Percentiles rank a stretch among this genome's conserved stretches.
Evolutionary conservation across 805 yeast species (phyloP).

Genomic region (Saccharomycopsis lassenensis): DNA sequence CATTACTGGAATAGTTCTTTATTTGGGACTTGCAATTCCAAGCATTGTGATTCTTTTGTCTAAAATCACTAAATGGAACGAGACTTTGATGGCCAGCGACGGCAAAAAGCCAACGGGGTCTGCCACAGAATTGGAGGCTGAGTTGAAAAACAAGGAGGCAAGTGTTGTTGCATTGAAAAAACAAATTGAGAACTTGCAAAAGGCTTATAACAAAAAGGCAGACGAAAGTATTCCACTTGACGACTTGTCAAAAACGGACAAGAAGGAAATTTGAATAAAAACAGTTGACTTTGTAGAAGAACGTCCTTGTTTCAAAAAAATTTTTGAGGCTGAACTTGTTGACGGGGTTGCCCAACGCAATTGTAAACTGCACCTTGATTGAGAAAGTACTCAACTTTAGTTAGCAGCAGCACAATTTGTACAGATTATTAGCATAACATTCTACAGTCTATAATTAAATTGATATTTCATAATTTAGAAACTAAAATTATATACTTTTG

Average conservation of each 20-base stretch:
- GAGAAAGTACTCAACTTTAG: too few relatives aligned
- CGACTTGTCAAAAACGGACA: constrained; percentile 16
- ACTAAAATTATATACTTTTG: too few relatives aligned
- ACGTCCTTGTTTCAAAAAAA: too few relatives aligned
- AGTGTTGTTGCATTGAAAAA: constrained; percentile 37
- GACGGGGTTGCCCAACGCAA: too few relatives aligned
- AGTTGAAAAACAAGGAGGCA: constrained; percentile 30
- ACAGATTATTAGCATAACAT: too few relatives aligned
- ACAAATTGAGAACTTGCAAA: constrained; percentile 43
- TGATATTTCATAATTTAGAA: too few relatives aligned
- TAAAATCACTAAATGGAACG: constrained; percentile 40
- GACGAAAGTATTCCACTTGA: constrained; percentile 21
- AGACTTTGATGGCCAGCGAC: constrained; percentile 20
- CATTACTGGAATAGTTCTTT: constrained; percentile 51
- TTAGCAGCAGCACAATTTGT: too few relatives aligned
- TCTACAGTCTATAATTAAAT: too few relatives aligned
- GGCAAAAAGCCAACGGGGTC: constrained; percentile 17
- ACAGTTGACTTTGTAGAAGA: too few relatives aligned
- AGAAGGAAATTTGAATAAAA: constrained; percentile 21
- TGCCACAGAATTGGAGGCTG: constrained; percentile 18
- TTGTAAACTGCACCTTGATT: too few relatives aligned
- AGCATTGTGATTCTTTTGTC: constrained; percentile 42
- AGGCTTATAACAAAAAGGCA: constrained; percentile 34
- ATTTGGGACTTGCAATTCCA: constrained; percentile 41
- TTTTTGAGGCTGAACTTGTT: too few relatives aligned